A percentile compares a stretch with the other conserved stretches of the same genome.
These are phyloP conservation scores for Candida alai DNA, from an alignment of 805 yeast species.

Conservation along the genomic window DNA sequence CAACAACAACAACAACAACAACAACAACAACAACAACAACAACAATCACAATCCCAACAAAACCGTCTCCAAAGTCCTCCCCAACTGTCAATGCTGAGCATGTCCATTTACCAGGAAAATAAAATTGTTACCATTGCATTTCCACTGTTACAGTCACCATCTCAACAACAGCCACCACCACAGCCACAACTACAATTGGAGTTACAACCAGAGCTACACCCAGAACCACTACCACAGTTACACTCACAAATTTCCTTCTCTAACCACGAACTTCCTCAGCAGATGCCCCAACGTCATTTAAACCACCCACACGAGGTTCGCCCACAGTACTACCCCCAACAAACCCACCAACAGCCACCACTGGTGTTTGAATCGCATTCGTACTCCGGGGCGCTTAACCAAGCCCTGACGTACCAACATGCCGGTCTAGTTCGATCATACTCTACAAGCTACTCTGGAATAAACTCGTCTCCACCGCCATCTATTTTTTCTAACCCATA, in stretches of 20 bases:
- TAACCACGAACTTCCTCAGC: too few relatives aligned
- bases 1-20: too few relatives aligned
- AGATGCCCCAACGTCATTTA: constrained; percentile 4
- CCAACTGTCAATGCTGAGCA: not conserved
- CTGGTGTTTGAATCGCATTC: constrained; percentile 6
- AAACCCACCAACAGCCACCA: not conserved
- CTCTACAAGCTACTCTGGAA: constrained; percentile 1
- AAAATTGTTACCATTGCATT: too few relatives aligned
- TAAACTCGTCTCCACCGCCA: constrained; percentile 5
- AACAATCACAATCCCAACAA: not conserved
- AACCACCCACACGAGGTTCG: not conserved
- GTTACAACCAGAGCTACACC: not conserved
- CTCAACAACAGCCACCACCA: constrained; percentile 1
- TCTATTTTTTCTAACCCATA: not conserved
- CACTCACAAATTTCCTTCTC: too few relatives aligned
- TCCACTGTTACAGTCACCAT: not conserved
- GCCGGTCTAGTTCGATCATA: constrained; percentile 1
- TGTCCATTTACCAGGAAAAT: too few relatives aligned
- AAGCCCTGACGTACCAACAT: not conserved
- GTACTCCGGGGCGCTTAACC: constrained; percentile 6
- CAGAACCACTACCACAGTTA: too few relatives aligned
- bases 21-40: constrained; percentile 1
- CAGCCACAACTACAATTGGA: not conserved
- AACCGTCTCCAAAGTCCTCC: not conserved
- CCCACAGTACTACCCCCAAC: not conserved